Evolutionary conservation across 2,329 filamentous ascomycete species (phyloP).

Genomic region (Pseudonectria foliicola): DNA sequence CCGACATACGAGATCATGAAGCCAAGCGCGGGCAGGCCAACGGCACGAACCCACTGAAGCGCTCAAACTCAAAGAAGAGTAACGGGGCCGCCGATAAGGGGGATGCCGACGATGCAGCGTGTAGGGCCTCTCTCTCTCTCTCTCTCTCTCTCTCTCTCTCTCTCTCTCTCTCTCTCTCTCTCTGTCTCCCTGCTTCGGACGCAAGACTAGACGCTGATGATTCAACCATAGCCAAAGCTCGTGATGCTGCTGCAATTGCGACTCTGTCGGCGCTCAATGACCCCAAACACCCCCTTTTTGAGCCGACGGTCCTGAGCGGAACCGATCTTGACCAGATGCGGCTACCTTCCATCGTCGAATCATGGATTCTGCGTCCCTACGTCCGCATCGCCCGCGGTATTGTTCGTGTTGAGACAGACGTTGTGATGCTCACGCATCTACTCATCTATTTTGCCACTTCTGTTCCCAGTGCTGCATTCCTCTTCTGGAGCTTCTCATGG

Average conservation of each 20-base stretch:
- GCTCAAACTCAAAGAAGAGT: no score
- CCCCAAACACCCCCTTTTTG: conserved; percentile 32
- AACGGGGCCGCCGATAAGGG: no score
- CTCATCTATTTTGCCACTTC: conserved; percentile 64
- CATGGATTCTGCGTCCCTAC: conserved; percentile 53
- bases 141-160: no score
- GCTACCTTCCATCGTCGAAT: conserved; percentile 33
- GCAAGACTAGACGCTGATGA: conserved; percentile 5
- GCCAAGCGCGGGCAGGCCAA: background rate
- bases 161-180: no score
- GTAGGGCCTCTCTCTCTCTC: no score
- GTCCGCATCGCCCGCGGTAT: conserved; percentile 45
- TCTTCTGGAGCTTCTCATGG: conserved; percentile 62
- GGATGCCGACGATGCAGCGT: no score
- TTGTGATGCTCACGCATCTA: conserved; percentile 72
- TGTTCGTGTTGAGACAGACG: conserved; percentile 62
- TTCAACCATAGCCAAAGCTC: conserved; percentile 4
- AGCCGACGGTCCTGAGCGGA: conserved; percentile 39
- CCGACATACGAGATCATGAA: background rate
- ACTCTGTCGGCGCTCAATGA: conserved; percentile 36
- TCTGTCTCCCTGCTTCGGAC: no score
- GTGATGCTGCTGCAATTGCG: conserved; percentile 26
- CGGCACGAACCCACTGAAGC: background rate
- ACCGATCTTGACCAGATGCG: conserved; percentile 33
- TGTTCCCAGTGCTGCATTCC: conserved; percentile 58